Evolutionary conservation across 805 yeast genomes (phyloP).

Genomic region (Candida caryicola): DNA sequence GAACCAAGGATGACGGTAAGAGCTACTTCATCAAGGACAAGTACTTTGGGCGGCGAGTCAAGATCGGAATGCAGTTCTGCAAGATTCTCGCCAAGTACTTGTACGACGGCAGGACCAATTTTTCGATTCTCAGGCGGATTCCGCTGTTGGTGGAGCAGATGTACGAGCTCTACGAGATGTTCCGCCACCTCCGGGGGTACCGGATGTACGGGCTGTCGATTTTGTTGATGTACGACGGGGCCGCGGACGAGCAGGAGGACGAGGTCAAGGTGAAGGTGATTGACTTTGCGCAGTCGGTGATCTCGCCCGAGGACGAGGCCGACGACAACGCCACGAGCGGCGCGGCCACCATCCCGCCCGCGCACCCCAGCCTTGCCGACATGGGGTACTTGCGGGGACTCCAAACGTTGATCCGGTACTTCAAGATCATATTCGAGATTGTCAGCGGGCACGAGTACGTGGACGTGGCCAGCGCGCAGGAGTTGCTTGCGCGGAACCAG

Average conservation of each 20-base stretch:
- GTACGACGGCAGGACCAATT: conserved; percentile 64
- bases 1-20: conserved; percentile 8
- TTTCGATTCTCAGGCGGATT: conserved; percentile 62
- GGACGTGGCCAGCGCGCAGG: conserved; percentile 18
- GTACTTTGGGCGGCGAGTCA: conserved; percentile 82
- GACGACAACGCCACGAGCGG: conserved; percentile 2
- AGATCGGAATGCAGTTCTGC: conserved; percentile 73
- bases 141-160: conserved; percentile 63
- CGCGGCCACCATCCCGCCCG: conserved; percentile 63
- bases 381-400: conserved; percentile 84
- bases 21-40: conserved; percentile 65
- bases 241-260: conserved; percentile 11
- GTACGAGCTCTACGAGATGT: conserved; percentile 53
- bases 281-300: conserved; percentile 93
- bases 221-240: conserved; percentile 77
- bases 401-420: conserved; percentile 64
- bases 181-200: conserved; percentile 63
- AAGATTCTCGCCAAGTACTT: conserved; percentile 70
- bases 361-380: conserved; percentile 62
- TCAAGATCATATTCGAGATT: conserved; percentile 55
- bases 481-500: conserved; percentile 12
- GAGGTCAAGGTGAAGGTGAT: conserved; percentile 63
- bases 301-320: conserved; percentile 52
- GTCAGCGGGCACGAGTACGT: conserved; percentile 44
- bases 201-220: conserved; percentile 90